Conservation (phyloP, 305 asterid species). For the Fraxinus albicans region DNA sequence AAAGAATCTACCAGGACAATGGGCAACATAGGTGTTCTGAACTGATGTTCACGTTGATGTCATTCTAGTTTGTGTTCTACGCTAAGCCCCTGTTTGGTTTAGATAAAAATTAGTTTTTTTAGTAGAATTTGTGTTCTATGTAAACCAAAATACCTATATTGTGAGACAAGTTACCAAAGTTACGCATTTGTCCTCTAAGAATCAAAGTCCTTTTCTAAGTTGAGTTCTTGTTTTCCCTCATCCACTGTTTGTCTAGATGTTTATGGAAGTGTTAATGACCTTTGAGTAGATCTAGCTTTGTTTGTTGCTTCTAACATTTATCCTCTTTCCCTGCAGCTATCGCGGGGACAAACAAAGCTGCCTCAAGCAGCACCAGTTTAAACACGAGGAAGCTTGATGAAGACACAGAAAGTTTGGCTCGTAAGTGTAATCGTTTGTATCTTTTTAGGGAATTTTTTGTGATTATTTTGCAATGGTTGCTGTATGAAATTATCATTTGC, state of each 20-base stretch:
- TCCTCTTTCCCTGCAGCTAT: slow-evolving; percentile 52
- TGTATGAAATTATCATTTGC: not conserved
- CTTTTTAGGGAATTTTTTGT: not conserved
- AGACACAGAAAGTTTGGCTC: slow-evolving; percentile 83
- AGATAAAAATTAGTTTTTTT: too few relatives aligned
- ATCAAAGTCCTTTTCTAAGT: not conserved
- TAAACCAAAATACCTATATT: not conserved
- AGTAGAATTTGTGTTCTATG: not conserved
- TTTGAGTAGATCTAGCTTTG: not conserved
- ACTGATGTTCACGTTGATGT: not conserved
- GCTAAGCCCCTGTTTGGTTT: not conserved
- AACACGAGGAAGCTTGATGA: slow-evolving; percentile 94
- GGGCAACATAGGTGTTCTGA: not conserved
- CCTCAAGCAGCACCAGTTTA: slow-evolving; percentile 62
- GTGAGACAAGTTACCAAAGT: not conserved
- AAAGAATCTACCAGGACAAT: not conserved
- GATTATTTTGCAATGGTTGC: not conserved
- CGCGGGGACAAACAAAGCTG: slow-evolving; percentile 88
- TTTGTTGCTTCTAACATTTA: slow-evolving; percentile 3
- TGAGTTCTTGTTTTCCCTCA: not conserved
- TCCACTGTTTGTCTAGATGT: not conserved
- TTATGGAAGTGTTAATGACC: not conserved
- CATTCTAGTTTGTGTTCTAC: not conserved
- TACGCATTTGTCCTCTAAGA: not conserved
- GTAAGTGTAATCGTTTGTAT: slow-evolving; percentile 50